A percentile compares a stretch with the other conserved stretches of the same genome.
phyloP scores from a whole-genome alignment of 2,329 filamentous ascomycete genomes.

The Ophiostoma ips region DNA sequence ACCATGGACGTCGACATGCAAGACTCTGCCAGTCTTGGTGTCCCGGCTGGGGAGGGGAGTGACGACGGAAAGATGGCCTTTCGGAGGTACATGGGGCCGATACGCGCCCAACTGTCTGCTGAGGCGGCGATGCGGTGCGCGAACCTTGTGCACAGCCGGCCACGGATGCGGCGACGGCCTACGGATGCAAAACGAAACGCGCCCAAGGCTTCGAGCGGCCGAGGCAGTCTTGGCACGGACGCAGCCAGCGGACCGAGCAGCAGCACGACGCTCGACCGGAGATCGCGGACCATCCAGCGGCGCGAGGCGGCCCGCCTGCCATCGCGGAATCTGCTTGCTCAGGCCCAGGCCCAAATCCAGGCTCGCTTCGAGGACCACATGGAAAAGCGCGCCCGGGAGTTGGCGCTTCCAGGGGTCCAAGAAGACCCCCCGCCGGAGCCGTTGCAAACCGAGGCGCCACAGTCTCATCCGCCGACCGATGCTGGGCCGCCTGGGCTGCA shows the following conservation, averaged over 20 bases:
- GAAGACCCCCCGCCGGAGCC: no score
- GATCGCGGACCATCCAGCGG: no score
- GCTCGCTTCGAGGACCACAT: background rate
- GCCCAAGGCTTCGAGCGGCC: background rate
- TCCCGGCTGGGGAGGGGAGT: constrained; percentile 2
- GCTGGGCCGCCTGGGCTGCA: no score
- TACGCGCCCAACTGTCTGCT: constrained; percentile 18
- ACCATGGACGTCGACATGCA: background rate
- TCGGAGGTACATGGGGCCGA: constrained; percentile 13
- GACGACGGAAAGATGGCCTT: constrained; percentile 5
- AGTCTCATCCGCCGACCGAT: no score
- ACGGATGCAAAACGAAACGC: background rate
- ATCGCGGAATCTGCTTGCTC: background rate
- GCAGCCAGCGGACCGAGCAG: background rate
- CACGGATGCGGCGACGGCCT: constrained; percentile 22
- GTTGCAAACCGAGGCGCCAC: no score
- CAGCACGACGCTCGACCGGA: no score
- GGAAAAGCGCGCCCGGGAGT: no score
- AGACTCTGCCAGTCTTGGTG: background rate
- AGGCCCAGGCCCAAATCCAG: background rate
- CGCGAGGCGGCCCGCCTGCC: background rate
- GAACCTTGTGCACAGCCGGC: constrained; percentile 21
- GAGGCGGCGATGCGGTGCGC: constrained; percentile 21
- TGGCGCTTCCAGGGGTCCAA: no score
- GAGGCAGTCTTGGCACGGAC: background rate